Evolutionary conservation across 352 stramenopile genomes (phyloP).

Genomic region (Pythium aristosporum): DNA sequence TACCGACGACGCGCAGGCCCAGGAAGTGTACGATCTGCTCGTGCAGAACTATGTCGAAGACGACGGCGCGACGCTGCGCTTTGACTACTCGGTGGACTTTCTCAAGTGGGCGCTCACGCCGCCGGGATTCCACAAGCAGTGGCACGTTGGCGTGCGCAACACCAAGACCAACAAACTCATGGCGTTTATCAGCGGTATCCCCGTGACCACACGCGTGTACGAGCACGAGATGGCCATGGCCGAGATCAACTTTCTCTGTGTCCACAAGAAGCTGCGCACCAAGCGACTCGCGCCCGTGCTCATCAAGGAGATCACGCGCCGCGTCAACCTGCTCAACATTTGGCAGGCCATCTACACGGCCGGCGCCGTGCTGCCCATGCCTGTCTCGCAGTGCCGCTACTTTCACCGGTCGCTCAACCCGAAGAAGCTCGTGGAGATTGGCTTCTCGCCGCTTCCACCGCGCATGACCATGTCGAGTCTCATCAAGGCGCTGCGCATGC

Average conservation of each 20-base stretch:
- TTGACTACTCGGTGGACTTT: conserved; percentile 87
- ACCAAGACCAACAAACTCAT: conserved; percentile 92
- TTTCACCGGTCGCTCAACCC: conserved; percentile 97
- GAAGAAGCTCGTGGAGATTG: conserved; percentile 98
- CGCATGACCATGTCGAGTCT: conserved; percentile 95
- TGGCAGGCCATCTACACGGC: conserved; percentile 99
- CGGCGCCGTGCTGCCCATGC: conserved; percentile 95
- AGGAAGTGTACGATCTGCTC: conserved; percentile 97
- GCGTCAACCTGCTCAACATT: conserved; percentile 93
- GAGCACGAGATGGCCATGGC: conserved; percentile 58
- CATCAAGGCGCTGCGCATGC: conserved; percentile 90
- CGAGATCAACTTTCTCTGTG: conserved; percentile 99
- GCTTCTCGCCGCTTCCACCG: conserved; percentile 92
- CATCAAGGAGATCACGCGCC: conserved; percentile 99
- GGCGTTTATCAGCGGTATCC: conserved; percentile 97
- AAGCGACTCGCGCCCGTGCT: conserved; percentile 97
- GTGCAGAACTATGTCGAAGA: conserved; percentile 99
- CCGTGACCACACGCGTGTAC: conserved; percentile 78
- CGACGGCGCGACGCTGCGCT: conserved; percentile 97
- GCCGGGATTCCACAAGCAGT: conserved; percentile 91
- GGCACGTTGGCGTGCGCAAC: conserved; percentile 95
- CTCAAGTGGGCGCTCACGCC: conserved; percentile 92
- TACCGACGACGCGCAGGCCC: conserved; percentile 54
- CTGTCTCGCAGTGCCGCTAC: conserved; percentile 94
- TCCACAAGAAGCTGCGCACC: conserved; percentile 97